These are phyloP conservation scores for Cnidoscolus chayamansa DNA, from an alignment of 441 rosid species.

Conservation along the genomic window DNA sequence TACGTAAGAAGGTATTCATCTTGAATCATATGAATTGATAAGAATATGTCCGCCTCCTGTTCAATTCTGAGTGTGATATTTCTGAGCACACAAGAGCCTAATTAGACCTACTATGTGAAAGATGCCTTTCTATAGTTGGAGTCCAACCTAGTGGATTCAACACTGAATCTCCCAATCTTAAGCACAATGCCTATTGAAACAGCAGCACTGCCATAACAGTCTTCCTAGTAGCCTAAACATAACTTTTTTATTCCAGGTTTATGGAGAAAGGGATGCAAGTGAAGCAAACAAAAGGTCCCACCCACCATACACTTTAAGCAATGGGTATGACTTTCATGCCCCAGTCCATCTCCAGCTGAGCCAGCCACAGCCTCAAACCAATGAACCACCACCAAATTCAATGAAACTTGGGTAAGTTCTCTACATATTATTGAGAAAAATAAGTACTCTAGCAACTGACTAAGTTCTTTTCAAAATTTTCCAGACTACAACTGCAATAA, in stretches of 20 bases:
- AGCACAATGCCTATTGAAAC: neutral
- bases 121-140: too few relatives aligned
- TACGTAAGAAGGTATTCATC: constrained; percentile 59
- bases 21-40: constrained; percentile 2
- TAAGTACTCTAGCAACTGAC: neutral
- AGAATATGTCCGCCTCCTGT: neutral
- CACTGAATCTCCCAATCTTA: neutral
- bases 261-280: constrained; percentile 36
- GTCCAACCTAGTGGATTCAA: neutral
- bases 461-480: constrained; percentile 24
- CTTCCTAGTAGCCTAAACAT: constrained; percentile 14
- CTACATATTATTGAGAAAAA: constrained; percentile 5
- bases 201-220: neutral
- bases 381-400: constrained; percentile 35
- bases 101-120: neutral
- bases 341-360: constrained; percentile 55
- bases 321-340: constrained; percentile 36
- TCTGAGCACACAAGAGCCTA: neutral
- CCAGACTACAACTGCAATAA: constrained; percentile 55
- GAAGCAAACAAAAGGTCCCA: constrained; percentile 36
- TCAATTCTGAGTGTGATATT: constrained; percentile 3
- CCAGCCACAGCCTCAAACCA: constrained; percentile 55
- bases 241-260: constrained; percentile 36
- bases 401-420: constrained; percentile 50
- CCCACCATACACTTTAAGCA: constrained; percentile 31